A percentile compares a stretch with the other conserved stretches of the same genome.
These are phyloP conservation scores for Symbiodinium pilosum DNA, from an alignment of 73 alveolate genomes.

Conservation along the genomic window DNA sequence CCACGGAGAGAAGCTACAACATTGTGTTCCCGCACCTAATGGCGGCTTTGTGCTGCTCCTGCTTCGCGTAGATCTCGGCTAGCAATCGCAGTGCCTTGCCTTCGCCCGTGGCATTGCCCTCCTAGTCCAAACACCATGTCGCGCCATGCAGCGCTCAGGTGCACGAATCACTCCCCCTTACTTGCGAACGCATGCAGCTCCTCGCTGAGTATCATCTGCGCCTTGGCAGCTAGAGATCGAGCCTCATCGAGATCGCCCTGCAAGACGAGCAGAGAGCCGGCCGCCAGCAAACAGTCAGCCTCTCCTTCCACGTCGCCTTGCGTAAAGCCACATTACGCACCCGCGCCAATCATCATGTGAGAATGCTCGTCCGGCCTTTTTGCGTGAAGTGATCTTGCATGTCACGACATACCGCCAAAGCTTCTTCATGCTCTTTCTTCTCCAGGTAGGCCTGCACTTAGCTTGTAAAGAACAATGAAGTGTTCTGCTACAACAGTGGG, in stretches of 20 bases:
- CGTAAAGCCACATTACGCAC: background rate
- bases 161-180: background rate
- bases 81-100: constrained; percentile 83
- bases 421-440: constrained; percentile 54
- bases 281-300: constrained; percentile 66
- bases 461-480: too few species aligned
- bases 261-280: constrained; percentile 74
- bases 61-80: constrained; percentile 89
- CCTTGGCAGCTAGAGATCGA: constrained; percentile 65
- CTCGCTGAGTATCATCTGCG: constrained; percentile 93
- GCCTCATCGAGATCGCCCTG: constrained; percentile 84
- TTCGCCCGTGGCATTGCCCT: constrained; percentile 76
- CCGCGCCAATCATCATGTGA: background rate
- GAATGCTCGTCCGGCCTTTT: constrained; percentile 6
- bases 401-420: constrained; percentile 66
- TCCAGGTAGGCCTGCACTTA: constrained; percentile 46
- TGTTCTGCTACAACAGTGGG: too few species aligned
- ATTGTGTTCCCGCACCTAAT: too few species aligned
- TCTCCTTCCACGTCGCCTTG: constrained; percentile 82
- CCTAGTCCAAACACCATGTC: background rate
- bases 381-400: constrained; percentile 57
- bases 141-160: background rate
- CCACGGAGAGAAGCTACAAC: too few species aligned
- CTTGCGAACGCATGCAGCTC: background rate
- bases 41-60: constrained; percentile 92